Evolutionary conservation across 2,329 filamentous ascomycete genomes (phyloP), one percentile per base, ranked within the genome.

Genomic region (Aspergillus versicolor): DNA sequence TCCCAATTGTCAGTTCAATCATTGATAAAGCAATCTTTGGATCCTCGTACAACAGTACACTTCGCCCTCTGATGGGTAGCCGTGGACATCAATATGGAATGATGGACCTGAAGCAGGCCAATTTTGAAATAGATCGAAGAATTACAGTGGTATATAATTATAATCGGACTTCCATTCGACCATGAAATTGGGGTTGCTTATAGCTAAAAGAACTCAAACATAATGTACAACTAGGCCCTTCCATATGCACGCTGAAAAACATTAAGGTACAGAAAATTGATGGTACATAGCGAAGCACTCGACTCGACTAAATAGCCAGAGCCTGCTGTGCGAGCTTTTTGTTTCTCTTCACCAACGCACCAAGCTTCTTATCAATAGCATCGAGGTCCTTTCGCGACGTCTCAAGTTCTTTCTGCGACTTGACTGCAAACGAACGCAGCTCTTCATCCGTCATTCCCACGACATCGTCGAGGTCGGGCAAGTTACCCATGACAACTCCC

Each of bases 351-450:
- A 77, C 70, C 22, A 77, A 61, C 11, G 70, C 74, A 22, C 62
- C 63, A 27, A 77, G 67, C 59, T 77, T 75, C 65, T 79, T 79
- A 60, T 79, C 77, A 37, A 77, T 67, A 4, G 67, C 57, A 54
- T 79, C 81, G 65, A 92, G 86, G 58, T 93, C 87, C 63, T 82
- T 81, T 71, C 87, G 86, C 63, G 92, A 83, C 9, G 79, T 79
- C 63, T 92, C 88, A 75, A 92, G 87, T 72, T 93, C 88, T 52
- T 86, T 83, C 27, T 78, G 75, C 4, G 75, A 75, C 45, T 71
- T 72, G 43, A 70, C 62, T 12, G 77, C 70, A 50, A 77, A 74
- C 13, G 68, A 63, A 41, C 71, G 69, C 22, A 79, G 63, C 38
- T 76, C 73, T 34, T 75, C 72, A 37, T 72, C 68, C 15, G 76